Conservation (phyloP, 768 basidiomycete species). For the Tylopilus vinaceipallidus region DNA sequence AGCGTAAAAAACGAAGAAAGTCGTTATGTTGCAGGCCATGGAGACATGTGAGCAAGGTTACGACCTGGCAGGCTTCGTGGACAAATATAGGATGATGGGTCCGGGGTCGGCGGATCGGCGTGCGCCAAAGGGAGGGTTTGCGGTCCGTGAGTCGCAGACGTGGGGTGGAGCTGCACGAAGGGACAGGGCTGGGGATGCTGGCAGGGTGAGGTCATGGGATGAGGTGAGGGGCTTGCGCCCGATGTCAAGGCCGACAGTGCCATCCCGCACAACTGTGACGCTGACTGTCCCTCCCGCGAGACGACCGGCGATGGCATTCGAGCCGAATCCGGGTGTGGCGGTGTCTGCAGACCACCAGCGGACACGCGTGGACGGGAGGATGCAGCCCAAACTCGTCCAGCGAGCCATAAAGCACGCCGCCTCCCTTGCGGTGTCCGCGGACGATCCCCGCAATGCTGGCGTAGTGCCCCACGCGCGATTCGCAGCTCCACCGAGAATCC, state of each 20-base stretch:
- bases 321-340: background rate
- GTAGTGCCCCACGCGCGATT: conserved; percentile 1
- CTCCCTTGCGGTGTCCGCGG: background rate
- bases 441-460: background rate
- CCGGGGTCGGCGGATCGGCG: background rate
- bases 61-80: too few relatives aligned
- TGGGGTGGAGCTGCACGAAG: background rate
- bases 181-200: too few relatives aligned
- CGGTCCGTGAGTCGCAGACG: background rate
- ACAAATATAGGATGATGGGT: background rate
- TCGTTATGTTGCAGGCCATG: too few relatives aligned
- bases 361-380: too few relatives aligned
- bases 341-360: background rate
- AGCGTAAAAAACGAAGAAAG: too few relatives aligned
- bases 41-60: too few relatives aligned
- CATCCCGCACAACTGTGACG: too few relatives aligned
- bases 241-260: too few relatives aligned
- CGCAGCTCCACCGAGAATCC: conserved; percentile 19
- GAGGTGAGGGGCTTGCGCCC: background rate
- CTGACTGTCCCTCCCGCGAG: too few relatives aligned
- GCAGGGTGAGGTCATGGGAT: too few relatives aligned
- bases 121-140: background rate
- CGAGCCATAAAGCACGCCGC: background rate
- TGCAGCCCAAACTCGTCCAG: background rate
- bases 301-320: too few relatives aligned